A percentile compares a stretch with the other conserved stretches of the same genome.
Evolutionary conservation across 2,329 filamentous ascomycete genomes (phyloP).

Genomic region (Fusarium oligoseptatum): DNA sequence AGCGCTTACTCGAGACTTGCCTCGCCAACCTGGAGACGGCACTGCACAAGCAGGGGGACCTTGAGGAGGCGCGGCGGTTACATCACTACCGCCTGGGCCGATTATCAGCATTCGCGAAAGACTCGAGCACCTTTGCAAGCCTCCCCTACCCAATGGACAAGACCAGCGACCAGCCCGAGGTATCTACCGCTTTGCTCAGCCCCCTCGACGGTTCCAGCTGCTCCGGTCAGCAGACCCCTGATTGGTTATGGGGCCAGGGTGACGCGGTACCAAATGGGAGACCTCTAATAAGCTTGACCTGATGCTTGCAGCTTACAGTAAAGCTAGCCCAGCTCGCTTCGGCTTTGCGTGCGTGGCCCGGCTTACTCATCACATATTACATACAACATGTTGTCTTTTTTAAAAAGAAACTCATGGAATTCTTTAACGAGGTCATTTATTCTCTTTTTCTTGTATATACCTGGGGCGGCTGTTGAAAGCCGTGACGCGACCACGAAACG

Average conservation of each 20-base stretch:
- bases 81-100: constrained; percentile 47
- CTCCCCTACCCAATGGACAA: constrained; percentile 9
- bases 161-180: constrained; percentile 25
- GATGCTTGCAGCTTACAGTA: constrained; percentile 17
- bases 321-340: background rate
- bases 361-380: constrained; percentile 3
- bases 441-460: constrained; percentile 13
- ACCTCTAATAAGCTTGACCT: constrained; percentile 35
- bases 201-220: constrained; percentile 33
- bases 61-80: constrained; percentile 45
- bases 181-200: constrained; percentile 30
- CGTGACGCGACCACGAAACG: constrained; percentile 23
- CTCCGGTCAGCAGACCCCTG: constrained; percentile 33
- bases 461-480: constrained; percentile 5
- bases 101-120: constrained; percentile 48
- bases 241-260: constrained; percentile 42
- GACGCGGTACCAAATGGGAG: constrained; percentile 15
- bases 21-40: constrained; percentile 52
- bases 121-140: constrained; percentile 44
- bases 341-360: constrained; percentile 2
- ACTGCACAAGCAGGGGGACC: constrained; percentile 40
- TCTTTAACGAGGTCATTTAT: background rate
- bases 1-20: constrained; percentile 50
- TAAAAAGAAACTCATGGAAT: background rate
- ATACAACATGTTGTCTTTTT: background rate